These are phyloP conservation scores for Pseudogymnoascus sp. DNA, from an alignment of 2,329 filamentous ascomycete genomes.

Conservation along the genomic window DNA sequence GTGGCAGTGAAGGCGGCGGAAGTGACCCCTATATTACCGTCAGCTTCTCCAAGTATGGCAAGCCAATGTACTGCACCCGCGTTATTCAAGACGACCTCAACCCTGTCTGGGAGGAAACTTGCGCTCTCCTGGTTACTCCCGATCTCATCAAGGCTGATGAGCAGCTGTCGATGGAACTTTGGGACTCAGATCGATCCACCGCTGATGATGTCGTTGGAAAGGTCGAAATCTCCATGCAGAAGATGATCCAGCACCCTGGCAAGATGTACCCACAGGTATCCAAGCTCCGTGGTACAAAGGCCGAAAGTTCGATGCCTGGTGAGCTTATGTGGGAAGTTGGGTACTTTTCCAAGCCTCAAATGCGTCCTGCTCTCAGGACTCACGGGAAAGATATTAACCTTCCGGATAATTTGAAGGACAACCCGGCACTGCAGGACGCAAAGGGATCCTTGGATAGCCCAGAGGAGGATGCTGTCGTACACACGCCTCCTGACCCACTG, in stretches of 20 bases:
- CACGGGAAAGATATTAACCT: constrained; percentile 76
- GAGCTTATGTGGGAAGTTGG: constrained; percentile 94
- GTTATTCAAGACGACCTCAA: constrained; percentile 94
- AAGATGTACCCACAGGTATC: constrained; percentile 88
- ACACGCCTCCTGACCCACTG: constrained; percentile 89
- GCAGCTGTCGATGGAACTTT: constrained; percentile 85
- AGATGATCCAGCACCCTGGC: constrained; percentile 88
- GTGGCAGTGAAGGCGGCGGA: constrained; percentile 75
- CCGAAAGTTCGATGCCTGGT: constrained; percentile 82
- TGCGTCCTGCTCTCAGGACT: constrained; percentile 74
- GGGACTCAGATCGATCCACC: constrained; percentile 89
- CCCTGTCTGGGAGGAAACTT: constrained; percentile 82
- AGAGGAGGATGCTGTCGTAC: constrained; percentile 74
- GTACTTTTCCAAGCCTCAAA: constrained; percentile 85
- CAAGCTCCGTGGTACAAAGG: constrained; percentile 72
- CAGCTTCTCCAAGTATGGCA: constrained; percentile 91
- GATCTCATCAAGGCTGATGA: constrained; percentile 91
- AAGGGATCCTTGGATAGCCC: constrained; percentile 66
- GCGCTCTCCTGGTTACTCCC: constrained; percentile 75
- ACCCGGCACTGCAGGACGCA: constrained; percentile 77
- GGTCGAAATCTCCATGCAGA: constrained; percentile 85
- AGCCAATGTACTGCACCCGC: constrained; percentile 94
- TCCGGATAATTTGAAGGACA: constrained; percentile 63
- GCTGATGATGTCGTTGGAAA: constrained; percentile 95
- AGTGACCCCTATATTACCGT: constrained; percentile 95